phyloP scores from a whole-genome alignment of 306 rosid species.

The Delonix regia region DNA sequence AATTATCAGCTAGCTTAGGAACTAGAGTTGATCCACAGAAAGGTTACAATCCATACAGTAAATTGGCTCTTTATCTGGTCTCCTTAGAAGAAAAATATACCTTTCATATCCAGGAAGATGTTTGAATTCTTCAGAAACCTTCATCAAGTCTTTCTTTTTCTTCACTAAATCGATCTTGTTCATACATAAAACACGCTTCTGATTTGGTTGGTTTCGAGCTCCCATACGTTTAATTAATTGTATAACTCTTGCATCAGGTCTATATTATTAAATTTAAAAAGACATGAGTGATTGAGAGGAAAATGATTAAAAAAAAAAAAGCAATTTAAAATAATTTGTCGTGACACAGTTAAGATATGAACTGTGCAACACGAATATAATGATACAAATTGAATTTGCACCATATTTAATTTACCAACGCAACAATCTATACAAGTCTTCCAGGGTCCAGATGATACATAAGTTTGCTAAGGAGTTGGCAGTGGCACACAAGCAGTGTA shows the following conservation, averaged over 20 bases:
- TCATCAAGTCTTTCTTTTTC: slow-evolving; percentile 86
- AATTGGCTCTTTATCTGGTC: background rate
- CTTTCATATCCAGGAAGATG: slow-evolving; percentile 92
- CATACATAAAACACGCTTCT: slow-evolving; percentile 86
- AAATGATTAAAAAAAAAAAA: slow-evolving; percentile 5
- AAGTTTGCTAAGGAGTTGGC: slow-evolving; percentile 1
- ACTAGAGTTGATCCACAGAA: slow-evolving; percentile 19
- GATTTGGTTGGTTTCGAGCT: slow-evolving; percentile 59
- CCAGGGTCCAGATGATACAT: slow-evolving; percentile 12
- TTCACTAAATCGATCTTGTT: slow-evolving; percentile 92
- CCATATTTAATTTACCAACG: slow-evolving; percentile 8
- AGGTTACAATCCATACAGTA: slow-evolving; percentile 18
- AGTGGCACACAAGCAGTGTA: slow-evolving; percentile 20
- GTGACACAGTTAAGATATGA: background rate
- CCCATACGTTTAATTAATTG: slow-evolving; percentile 81
- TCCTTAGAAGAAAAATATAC: slow-evolving; percentile 45
- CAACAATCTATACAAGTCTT: slow-evolving; percentile 20
- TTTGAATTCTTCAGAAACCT: slow-evolving; percentile 81
- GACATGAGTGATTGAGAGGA: slow-evolving; percentile 26
- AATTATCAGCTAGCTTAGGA: slow-evolving; percentile 38
- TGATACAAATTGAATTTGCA: slow-evolving; percentile 16
- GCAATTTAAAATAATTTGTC: background rate
- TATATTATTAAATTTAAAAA: slow-evolving; percentile 37
- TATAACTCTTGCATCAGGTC: slow-evolving; percentile 88
- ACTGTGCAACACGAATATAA: background rate